A percentile compares a stretch with the other conserved stretches of the same genome.
Conservation (phyloP, 352 stramenopile species). For the Globisporangium paroecandrum region DNA sequence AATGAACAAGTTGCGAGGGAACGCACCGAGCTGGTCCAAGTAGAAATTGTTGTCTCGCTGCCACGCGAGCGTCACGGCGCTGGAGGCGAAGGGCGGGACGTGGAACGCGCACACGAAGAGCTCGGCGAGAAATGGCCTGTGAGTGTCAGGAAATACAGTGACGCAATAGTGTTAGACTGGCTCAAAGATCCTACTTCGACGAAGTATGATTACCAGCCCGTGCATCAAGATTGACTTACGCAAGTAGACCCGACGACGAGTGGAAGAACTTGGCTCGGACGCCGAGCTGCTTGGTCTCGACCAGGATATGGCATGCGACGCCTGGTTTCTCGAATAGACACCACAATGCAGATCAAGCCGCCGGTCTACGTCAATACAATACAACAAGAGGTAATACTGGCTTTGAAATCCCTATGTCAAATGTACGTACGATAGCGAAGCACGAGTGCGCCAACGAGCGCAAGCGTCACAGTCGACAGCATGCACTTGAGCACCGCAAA, state of each 20-base stretch:
- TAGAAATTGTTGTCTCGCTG: constrained; percentile 28
- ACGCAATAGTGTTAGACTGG: not conserved
- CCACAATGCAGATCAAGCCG: not conserved
- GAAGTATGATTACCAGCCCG: too few species aligned
- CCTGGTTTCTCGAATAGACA: constrained; percentile 13
- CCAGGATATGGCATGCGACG: constrained; percentile 36
- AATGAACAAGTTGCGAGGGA: not conserved
- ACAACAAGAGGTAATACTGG: not conserved
- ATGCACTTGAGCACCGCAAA: constrained; percentile 41
- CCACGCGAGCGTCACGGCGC: constrained; percentile 26
- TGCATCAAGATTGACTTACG: constrained; percentile 14
- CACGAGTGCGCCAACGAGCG: constrained; percentile 33
- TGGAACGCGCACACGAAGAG: constrained; percentile 37
- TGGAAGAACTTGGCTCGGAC: constrained; percentile 30
- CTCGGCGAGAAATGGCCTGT: constrained; percentile 43
- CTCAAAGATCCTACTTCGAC: too few species aligned
- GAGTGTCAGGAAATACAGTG: not conserved
- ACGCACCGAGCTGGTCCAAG: constrained; percentile 51
- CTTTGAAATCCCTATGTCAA: not conserved
- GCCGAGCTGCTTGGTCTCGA: constrained; percentile 38
- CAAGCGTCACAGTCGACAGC: constrained; percentile 30
- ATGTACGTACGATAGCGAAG: constrained; percentile 43
- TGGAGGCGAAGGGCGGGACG: constrained; percentile 31
- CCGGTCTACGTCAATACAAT: not conserved
- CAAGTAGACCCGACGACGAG: constrained; percentile 35